phyloP scores from a whole-genome alignment of 805 yeast species.

The Candida sphagnicola region DNA sequence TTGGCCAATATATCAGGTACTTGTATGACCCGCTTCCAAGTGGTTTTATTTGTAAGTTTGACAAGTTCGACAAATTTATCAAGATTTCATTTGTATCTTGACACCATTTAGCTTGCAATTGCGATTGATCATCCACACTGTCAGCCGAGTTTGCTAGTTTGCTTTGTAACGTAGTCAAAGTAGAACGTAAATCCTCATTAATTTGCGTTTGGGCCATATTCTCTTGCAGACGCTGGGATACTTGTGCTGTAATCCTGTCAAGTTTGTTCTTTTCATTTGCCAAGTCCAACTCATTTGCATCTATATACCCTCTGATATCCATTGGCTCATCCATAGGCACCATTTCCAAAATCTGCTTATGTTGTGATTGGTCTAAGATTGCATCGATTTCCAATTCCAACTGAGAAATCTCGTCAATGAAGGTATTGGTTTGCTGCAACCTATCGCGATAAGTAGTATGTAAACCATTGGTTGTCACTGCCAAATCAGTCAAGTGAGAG shows the following conservation, averaged over 20 bases:
- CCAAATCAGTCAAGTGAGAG: conserved; percentile 22
- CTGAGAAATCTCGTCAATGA: conserved; percentile 18
- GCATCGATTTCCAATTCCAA: conserved; percentile 4
- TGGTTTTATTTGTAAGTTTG: background rate
- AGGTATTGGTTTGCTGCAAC: conserved; percentile 19
- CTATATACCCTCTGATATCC: background rate
- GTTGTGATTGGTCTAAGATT: background rate
- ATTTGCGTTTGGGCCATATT: background rate
- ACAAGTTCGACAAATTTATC: conserved; percentile 5
- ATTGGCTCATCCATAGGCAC: background rate
- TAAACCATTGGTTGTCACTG: conserved; percentile 21
- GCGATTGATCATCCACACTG: conserved; percentile 1
- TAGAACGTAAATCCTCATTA: background rate
- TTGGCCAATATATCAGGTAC: background rate
- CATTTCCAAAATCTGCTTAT: conserved; percentile 1
- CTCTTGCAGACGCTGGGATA: background rate
- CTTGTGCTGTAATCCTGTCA: background rate
- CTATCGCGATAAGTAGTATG: conserved; percentile 21
- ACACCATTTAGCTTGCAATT: conserved; percentile 18
- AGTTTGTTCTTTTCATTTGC: background rate
- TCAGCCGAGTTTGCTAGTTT: background rate
- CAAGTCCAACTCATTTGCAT: background rate
- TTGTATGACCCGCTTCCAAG: background rate
- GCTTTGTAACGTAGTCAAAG: background rate
- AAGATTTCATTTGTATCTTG: conserved; percentile 19